A percentile compares a stretch with the other conserved stretches of the same genome.
Conservation (phyloP, 1,284 basidiomycete genomes). For the Pseudozyma sp. region DNA sequence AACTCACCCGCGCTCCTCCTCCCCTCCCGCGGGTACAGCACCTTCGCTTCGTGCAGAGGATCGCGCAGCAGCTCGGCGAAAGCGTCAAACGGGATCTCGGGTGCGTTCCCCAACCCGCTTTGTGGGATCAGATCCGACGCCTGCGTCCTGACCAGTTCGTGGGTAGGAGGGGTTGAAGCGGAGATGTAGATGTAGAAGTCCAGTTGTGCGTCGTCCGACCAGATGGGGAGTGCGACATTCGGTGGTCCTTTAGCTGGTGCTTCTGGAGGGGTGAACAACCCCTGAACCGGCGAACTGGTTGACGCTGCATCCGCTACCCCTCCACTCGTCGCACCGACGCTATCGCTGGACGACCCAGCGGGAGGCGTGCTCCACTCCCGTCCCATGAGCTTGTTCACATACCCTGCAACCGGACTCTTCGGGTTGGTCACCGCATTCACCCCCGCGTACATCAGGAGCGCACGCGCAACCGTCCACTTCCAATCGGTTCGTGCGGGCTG, state of each 20-base stretch:
- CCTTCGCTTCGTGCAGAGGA: conserved; percentile 8
- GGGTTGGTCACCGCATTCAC: conserved; percentile 44
- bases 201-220: conserved; percentile 25
- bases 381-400: conserved; percentile 36
- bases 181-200: conserved; percentile 57
- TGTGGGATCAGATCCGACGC: conserved; percentile 39
- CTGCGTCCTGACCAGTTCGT: conserved; percentile 40
- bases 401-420: conserved; percentile 26
- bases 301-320: not conserved
- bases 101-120: conserved; percentile 16
- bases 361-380: conserved; percentile 1
- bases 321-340: not conserved
- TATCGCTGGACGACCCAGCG: not conserved
- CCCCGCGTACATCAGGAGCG: conserved; percentile 42
- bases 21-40: not conserved
- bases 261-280: not conserved
- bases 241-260: conserved; percentile 19
- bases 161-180: conserved; percentile 19
- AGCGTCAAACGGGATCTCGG: conserved; percentile 35
- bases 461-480: conserved; percentile 40
- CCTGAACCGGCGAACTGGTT: not conserved
- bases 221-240: conserved; percentile 40
- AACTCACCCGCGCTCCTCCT: not conserved
- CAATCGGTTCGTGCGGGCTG: conserved; percentile 25
- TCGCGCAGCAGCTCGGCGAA: conserved; percentile 38